Evolutionary conservation across 2,329 filamentous ascomycete genomes (phyloP).

Genomic region (Alternaria dauci): DNA sequence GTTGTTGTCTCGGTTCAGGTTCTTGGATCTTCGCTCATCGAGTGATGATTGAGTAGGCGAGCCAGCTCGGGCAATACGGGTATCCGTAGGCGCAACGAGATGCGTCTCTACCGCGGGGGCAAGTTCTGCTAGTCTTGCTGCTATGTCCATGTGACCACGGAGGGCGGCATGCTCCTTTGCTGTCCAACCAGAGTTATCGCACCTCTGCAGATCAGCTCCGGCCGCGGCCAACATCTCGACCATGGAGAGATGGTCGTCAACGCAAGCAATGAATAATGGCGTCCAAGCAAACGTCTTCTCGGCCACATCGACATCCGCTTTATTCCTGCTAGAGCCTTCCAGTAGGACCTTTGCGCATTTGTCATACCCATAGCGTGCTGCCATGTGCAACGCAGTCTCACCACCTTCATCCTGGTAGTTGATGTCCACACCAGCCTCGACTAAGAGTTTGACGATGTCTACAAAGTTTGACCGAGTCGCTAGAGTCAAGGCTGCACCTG

Average conservation of each 20-base stretch:
- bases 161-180: conserved; percentile 92
- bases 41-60: conserved; percentile 67
- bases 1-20: conserved; percentile 50
- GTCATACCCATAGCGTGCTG: conserved; percentile 84
- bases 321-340: conserved; percentile 73
- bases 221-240: conserved; percentile 80
- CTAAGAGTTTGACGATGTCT: conserved; percentile 83
- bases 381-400: conserved; percentile 91
- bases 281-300: conserved; percentile 95
- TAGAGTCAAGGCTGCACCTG: conserved; percentile 84
- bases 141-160: conserved; percentile 85
- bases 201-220: conserved; percentile 76
- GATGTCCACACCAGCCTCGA: conserved; percentile 88
- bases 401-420: conserved; percentile 92
- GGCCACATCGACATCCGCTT: conserved; percentile 75
- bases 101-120: conserved; percentile 50
- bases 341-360: conserved; percentile 82
- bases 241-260: conserved; percentile 82
- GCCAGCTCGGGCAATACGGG: conserved; percentile 44
- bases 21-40: conserved; percentile 55
- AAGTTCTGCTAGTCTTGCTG: conserved; percentile 70
- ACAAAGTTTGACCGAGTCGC: conserved; percentile 89
- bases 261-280: conserved; percentile 89
- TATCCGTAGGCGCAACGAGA: conserved; percentile 37
- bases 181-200: conserved; percentile 92